Evolutionary conservation across 441 rosid species (phyloP).

Genomic region (Eruca vesicaria): DNA sequence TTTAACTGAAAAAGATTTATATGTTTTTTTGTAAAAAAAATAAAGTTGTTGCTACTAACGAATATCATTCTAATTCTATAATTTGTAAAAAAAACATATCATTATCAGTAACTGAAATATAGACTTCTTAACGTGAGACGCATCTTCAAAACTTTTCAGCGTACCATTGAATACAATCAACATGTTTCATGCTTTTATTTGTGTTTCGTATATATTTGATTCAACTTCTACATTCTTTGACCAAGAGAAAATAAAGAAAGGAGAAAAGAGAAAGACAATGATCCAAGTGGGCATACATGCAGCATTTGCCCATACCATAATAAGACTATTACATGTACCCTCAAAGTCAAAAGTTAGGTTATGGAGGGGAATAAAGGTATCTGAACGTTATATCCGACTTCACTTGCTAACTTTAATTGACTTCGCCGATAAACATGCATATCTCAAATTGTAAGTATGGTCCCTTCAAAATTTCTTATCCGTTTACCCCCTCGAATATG

Average conservation of each 20-base stretch:
- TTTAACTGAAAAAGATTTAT: not conserved
- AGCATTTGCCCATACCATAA: constrained; percentile 21
- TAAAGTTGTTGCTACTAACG: not conserved
- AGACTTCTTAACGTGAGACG: not conserved
- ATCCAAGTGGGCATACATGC: constrained; percentile 26
- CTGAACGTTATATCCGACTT: constrained; percentile 8
- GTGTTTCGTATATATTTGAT: not conserved
- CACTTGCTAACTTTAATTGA: constrained; percentile 13
- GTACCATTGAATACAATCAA: not conserved
- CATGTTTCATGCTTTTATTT: constrained; percentile 5
- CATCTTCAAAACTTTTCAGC: not conserved
- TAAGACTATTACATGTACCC: not conserved
- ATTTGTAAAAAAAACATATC: not conserved
- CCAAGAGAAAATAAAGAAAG: not conserved
- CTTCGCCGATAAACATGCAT: constrained; percentile 22
- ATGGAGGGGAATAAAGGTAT: constrained; percentile 25
- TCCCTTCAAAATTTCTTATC: not conserved
- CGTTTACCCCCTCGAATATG: not conserved
- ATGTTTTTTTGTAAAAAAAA: not conserved
- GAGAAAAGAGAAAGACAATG: not conserved
- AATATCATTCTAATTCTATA: not conserved
- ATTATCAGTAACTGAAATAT: not conserved
- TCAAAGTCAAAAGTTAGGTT: constrained; percentile 32
- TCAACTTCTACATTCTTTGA: constrained; percentile 12
- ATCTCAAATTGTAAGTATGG: not conserved